Evolutionary conservation across 1,284 basidiomycete genomes (phyloP), one percentile per base, ranked within the genome.

Genomic region (Pseudozyma tsukubaensis): DNA sequence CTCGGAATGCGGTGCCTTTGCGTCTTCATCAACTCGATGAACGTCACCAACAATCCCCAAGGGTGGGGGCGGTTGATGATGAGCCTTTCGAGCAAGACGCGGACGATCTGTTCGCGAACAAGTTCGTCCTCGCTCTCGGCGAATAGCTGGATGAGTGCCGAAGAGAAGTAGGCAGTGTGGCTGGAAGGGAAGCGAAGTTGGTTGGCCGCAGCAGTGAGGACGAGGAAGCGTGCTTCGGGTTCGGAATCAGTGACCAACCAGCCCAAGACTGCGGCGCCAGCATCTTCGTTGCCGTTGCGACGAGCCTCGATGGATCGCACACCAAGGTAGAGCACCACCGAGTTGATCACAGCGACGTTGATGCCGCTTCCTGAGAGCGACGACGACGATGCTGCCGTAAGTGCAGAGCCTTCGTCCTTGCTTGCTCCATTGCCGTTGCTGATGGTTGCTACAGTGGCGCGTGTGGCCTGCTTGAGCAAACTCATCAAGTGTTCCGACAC

Each of bases 161-260:
- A 91, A 84, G 92, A 92, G 88, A 95, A 97, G 94, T 98, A 84
- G 13, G 79, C 76, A 18, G 83, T 81, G 80, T 86, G 85, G 34
- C 77, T 75, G 43, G 78, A 80, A 2, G 85, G 85, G 77, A 78
- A 86, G 80, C 97, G 93, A 68, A 99, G 88, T 85, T 99, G 96
- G 81, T 97, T 90, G 39, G 94, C 91, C 81, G 94, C 91, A 18
- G 94, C 91, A 74, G 91, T 93, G 73, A 97, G 87, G 74, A 99
- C 88, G 85, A 97, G 91, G 86, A 97, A 94, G 89, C 97, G 93
- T 92, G 94, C 94, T 89, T 99, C 97, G 43, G 91, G 89, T 80
- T 97, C 94, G 70, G 97, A 87, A 72, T 92, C 92, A 64, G 89
- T 88, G 43, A 92, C 90, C 61, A 98, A 87, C 84, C 92, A 59